phyloP scores from a whole-genome alignment of 1,139 yeast genomes.

The Trichomonascaceae sp. region DNA sequence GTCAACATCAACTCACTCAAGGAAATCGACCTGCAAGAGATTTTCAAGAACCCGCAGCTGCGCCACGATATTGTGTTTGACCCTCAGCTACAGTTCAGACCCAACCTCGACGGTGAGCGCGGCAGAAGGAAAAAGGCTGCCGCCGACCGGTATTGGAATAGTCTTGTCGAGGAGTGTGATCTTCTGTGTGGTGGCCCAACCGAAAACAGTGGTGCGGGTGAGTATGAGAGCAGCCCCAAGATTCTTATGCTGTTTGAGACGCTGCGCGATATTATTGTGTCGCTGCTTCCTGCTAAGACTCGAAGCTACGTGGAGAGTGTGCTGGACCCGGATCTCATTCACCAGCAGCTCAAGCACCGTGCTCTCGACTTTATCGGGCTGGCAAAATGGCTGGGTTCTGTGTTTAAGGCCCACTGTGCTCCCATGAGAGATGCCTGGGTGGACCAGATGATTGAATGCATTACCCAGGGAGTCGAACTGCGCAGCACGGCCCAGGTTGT shows the following conservation, averaged over 20 bases:
- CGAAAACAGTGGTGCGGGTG: not conserved
- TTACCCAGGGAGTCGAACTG: slow-evolving; percentile 46
- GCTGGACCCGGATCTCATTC: slow-evolving; percentile 61
- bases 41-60: slow-evolving; percentile 80
- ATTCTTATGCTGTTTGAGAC: slow-evolving; percentile 62
- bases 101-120: slow-evolving; percentile 82
- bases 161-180: slow-evolving; percentile 49
- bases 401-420: slow-evolving; percentile 78
- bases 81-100: slow-evolving; percentile 84
- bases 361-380: slow-evolving; percentile 56
- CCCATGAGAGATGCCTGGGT: slow-evolving; percentile 94
- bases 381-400: slow-evolving; percentile 56
- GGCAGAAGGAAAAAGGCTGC: slow-evolving; percentile 65
- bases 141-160: slow-evolving; percentile 75
- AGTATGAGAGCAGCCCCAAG: slow-evolving; percentile 21
- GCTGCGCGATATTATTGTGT: slow-evolving; percentile 59
- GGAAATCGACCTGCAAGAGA: slow-evolving; percentile 81
- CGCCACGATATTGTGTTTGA: slow-evolving; percentile 90
- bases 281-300: slow-evolving; percentile 69
- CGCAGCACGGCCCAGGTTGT: slow-evolving; percentile 46
- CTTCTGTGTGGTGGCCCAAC: slow-evolving; percentile 7
- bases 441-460: slow-evolving; percentile 63
- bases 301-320: slow-evolving; percentile 56
- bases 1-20: slow-evolving; percentile 71
- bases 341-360: slow-evolving; percentile 62